Evolutionary conservation across 208 protist species (phyloP).

Genomic region (Leishmania turanica): DNA sequence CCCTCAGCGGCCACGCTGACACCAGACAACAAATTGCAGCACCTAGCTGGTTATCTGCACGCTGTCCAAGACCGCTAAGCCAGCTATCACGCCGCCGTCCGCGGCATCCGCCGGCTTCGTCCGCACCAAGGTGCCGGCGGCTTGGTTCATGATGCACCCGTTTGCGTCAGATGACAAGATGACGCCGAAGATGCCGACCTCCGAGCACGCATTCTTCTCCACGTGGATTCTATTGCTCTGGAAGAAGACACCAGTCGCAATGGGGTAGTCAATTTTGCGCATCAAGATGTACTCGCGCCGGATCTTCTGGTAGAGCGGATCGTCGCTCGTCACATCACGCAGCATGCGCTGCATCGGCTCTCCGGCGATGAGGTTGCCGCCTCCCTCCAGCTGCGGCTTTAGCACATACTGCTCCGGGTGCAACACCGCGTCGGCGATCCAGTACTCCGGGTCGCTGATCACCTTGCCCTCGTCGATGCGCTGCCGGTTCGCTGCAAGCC

Average conservation of each 20-base stretch:
- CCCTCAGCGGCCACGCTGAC: not conserved
- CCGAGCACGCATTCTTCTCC: slow-evolving; percentile 71
- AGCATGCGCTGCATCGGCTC: slow-evolving; percentile 69
- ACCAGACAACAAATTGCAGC: not conserved
- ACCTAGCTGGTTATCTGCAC: slow-evolving; percentile 24
- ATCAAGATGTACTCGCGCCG: slow-evolving; percentile 92
- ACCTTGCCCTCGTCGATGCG: slow-evolving; percentile 10
- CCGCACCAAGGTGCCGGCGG: slow-evolving; percentile 90
- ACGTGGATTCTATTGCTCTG: slow-evolving; percentile 51
- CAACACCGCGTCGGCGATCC: slow-evolving; percentile 67
- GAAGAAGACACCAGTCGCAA: slow-evolving; percentile 60
- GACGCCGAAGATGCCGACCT: slow-evolving; percentile 89
- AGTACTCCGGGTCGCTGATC: slow-evolving; percentile 45
- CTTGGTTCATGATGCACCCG: slow-evolving; percentile 43
- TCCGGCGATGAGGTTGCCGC: slow-evolving; percentile 92
- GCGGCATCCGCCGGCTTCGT: slow-evolving; percentile 90
- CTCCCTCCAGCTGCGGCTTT: slow-evolving; percentile 96
- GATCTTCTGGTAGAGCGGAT: slow-evolving; percentile 49
- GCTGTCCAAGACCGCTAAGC: slow-evolving; percentile 93
- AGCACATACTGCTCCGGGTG: slow-evolving; percentile 90
- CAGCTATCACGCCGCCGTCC: slow-evolving; percentile 95
- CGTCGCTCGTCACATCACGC: slow-evolving; percentile 19
- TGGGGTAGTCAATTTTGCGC: slow-evolving; percentile 77
- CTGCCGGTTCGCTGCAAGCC: slow-evolving; percentile 16
- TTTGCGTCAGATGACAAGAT: slow-evolving; percentile 54